These are phyloP conservation scores for Solanum boliviense DNA, from an alignment of 257 asterid genomes.

Conservation along the genomic window DNA sequence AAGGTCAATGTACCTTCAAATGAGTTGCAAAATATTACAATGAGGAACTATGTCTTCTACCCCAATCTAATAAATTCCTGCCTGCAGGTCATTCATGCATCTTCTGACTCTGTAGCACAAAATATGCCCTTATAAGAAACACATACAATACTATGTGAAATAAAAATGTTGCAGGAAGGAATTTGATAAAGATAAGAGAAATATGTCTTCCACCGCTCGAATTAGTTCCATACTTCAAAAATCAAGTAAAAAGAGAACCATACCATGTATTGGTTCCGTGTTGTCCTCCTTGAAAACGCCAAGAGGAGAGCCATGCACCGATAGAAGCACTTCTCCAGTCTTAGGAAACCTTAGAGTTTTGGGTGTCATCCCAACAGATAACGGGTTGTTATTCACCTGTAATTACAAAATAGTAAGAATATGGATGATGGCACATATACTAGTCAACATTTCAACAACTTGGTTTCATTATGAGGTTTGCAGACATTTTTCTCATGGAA, in stretches of 20 bases:
- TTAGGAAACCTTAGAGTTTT: not conserved
- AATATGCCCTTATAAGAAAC: not conserved
- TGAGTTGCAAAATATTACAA: not conserved
- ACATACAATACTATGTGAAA: not conserved
- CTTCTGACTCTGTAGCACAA: not conserved
- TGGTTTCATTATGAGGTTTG: not conserved
- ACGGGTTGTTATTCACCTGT: not conserved
- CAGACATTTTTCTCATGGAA: not conserved
- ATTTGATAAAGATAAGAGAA: not conserved
- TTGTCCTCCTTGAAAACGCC: not conserved
- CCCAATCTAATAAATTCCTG: not conserved
- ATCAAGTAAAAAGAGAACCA: not conserved
- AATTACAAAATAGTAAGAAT: not conserved
- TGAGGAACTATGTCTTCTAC: not conserved
- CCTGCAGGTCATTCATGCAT: not conserved
- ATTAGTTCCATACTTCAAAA: not conserved
- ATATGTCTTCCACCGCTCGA: not conserved
- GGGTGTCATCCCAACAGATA: not conserved
- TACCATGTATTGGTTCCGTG: not conserved
- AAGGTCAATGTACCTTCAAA: not conserved
- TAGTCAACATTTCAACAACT: not conserved
- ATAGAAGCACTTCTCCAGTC: not conserved
- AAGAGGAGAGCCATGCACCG: not conserved
- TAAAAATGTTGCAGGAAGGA: not conserved
- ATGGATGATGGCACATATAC: not conserved